Evolutionary conservation across 176 grass and related monocot species (phyloP).

Genomic region (Carex parvula): DNA sequence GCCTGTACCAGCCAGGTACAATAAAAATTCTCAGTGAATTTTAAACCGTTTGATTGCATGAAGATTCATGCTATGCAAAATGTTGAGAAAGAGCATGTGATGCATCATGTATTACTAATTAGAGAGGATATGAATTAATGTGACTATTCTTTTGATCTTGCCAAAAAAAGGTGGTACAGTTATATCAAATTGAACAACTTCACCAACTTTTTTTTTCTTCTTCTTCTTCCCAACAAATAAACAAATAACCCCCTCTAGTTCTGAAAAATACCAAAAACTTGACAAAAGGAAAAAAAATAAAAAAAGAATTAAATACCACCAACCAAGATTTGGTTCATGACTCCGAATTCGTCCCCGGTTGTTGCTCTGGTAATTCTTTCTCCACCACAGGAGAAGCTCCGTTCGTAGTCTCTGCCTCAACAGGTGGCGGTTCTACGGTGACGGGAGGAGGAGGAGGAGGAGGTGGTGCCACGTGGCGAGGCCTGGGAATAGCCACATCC

Average conservation of each 20-base stretch:
- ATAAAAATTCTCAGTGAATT: background rate
- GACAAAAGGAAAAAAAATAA: background rate
- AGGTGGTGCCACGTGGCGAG: conserved; percentile 2
- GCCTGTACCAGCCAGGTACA: background rate
- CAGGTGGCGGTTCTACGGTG: background rate
- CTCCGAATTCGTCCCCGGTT: background rate
- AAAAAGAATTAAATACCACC: conserved; percentile 15
- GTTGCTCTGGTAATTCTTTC: background rate
- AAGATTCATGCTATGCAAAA: background rate
- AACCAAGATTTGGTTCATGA: background rate
- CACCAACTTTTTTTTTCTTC: background rate
- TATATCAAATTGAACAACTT: conserved; percentile 15
- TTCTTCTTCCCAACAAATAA: conserved; percentile 15
- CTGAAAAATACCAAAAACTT: conserved; percentile 14
- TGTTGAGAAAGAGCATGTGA: background rate
- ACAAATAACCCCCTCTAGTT: conserved; percentile 23
- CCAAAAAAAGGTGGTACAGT: background rate
- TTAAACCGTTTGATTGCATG: background rate
- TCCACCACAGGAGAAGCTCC: background rate
- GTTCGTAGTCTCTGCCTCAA: background rate
- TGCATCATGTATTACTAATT: background rate
- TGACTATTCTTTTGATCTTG: conserved; percentile 15
- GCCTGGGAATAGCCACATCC: conserved; percentile 3
- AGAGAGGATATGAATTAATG: conserved; percentile 2
- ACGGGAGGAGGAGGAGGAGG: background rate